phyloP scores from a whole-genome alignment of 768 basidiomycete species.

The Trametes coccinea region DNA sequence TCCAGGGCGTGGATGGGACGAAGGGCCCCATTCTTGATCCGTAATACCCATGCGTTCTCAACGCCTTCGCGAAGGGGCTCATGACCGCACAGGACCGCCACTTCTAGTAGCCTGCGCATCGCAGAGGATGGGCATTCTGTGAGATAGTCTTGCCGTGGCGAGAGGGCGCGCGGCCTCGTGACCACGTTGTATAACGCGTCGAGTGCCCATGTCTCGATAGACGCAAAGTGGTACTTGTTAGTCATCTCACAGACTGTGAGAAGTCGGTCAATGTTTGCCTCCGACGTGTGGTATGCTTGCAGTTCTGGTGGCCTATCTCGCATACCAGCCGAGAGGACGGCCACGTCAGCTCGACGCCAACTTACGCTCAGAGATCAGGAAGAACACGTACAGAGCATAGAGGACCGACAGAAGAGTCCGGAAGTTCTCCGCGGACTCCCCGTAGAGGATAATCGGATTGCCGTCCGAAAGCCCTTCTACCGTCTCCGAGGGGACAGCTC shows the following conservation, averaged over 20 bases:
- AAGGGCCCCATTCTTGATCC: conserved; percentile 34
- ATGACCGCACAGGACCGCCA: conserved; percentile 36
- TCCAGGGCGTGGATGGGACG: conserved; percentile 34
- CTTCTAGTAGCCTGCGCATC: conserved; percentile 37
- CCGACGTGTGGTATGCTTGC: conserved; percentile 32
- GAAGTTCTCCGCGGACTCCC: conserved; percentile 42
- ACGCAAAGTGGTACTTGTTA: conserved; percentile 40
- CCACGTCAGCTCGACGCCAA: background rate
- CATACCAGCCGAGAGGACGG: background rate
- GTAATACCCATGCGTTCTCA: conserved; percentile 36
- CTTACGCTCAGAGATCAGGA: background rate
- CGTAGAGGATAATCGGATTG: conserved; percentile 40
- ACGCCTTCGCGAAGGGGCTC: conserved; percentile 29
- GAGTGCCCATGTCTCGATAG: conserved; percentile 40
- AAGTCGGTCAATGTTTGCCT: conserved; percentile 36
- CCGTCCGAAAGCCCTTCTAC: conserved; percentile 32
- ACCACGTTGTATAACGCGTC: conserved; percentile 35
- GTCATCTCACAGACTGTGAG: conserved; percentile 43
- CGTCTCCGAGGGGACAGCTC: background rate
- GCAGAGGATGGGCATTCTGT: conserved; percentile 31
- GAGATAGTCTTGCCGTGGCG: conserved; percentile 21
- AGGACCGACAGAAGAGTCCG: conserved; percentile 40
- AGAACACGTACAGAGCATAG: conserved; percentile 39
- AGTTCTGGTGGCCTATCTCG: conserved; percentile 22
- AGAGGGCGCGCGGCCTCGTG: conserved; percentile 28